Base-by-base conservation (phyloP, 2,329 filamentous ascomycete genomes). In the Aspergillus alliaceus region DNA sequence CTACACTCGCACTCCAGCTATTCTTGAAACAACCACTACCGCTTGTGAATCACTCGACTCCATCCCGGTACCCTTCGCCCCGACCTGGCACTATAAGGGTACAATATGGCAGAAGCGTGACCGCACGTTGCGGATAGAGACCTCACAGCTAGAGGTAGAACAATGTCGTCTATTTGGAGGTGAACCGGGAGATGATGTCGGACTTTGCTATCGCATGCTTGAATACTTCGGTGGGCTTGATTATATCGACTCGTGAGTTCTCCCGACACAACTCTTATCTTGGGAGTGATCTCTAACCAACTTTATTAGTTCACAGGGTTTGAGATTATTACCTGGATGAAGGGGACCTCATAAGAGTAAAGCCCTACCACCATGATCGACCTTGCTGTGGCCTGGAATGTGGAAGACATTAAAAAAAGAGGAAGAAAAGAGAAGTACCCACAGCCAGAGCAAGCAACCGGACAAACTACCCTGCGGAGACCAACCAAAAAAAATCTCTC, bases 211-310 rank as follows among this genome's bases (percentile, higher is more conserved):
- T 64, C 74, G 75, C 54, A 81, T 81, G 79, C 70, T 80, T 58
- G 78, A 80, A 62, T 79, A 77, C 55, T 81, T 81, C 57, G 77
- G 71, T 63, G 75, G 75, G 54, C 74, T 81, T 63, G 78, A 81
- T 61, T 81, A 78, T 66, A 77, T 80, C 59, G 69, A 79, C 56
- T 66, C 70, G 71, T 76, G 63, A 75, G 71, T 72, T 48, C 15
- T 48, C 25, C 44, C n/a, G n/a, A n/a, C n/a, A n/a, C n/a, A n/a
- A n/a, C n/a, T n/a, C n/a, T n/a, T n/a, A n/a, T n/a, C n/a, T n/a
- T n/a, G n/a, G n/a, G n/a, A n/a, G n/a, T n/a, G n/a, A n/a, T n/a
- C n/a, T 44, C 60, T 49, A 61, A 40, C 31, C 4, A 22, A 27
- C 14, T 37, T 31, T 6, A 32, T 27, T 35, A 63, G 59, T 31